Conservation (phyloP, 495 filamentous ascomycete genomes). For the Filosporella fistucella region DNA sequence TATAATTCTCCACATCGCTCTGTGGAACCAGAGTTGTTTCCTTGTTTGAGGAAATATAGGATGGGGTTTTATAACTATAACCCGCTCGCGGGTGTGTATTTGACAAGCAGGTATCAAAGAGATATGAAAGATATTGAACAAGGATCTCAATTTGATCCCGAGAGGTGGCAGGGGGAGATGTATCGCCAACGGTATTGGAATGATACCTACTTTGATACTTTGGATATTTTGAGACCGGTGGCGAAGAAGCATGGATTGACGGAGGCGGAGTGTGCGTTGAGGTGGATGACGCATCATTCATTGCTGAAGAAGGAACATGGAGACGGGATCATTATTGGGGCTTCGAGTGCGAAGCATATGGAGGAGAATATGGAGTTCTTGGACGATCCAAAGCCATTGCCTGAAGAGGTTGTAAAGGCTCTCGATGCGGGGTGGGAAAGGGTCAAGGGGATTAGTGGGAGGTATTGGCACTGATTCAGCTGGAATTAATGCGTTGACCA, state of each 20-base stretch:
- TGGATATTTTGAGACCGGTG: conserved; percentile 30
- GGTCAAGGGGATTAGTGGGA: conserved; percentile 8
- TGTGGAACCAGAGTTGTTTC: conserved; percentile 46
- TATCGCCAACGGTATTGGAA: conserved; percentile 42
- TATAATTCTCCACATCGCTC: conserved; percentile 58
- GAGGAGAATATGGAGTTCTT: conserved; percentile 48
- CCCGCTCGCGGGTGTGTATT: conserved; percentile 47
- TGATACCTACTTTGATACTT: conserved; percentile 40
- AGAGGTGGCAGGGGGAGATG: conserved; percentile 17
- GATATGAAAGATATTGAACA: conserved; percentile 40
- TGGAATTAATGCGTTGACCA: too few relatives aligned
- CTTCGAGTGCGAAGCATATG: conserved; percentile 45
- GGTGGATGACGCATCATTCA: conserved; percentile 44
- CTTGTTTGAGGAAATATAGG: conserved; percentile 46
- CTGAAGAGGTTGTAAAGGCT: conserved; percentile 42
- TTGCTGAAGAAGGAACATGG: conserved; percentile 26
- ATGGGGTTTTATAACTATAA: conserved; percentile 47
- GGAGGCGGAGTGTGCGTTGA: conserved; percentile 36
- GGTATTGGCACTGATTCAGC: conserved; percentile 20
- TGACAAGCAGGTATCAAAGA: conserved; percentile 35
- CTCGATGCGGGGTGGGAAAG: conserved; percentile 14
- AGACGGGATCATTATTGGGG: conserved; percentile 53
- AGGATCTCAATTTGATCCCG: conserved; percentile 62
- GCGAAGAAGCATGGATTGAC: conserved; percentile 39
- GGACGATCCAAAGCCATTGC: conserved; percentile 48